Evolutionary conservation across 495 filamentous ascomycete species (phyloP).

Genomic region (Cercophora newfieldiana): DNA sequence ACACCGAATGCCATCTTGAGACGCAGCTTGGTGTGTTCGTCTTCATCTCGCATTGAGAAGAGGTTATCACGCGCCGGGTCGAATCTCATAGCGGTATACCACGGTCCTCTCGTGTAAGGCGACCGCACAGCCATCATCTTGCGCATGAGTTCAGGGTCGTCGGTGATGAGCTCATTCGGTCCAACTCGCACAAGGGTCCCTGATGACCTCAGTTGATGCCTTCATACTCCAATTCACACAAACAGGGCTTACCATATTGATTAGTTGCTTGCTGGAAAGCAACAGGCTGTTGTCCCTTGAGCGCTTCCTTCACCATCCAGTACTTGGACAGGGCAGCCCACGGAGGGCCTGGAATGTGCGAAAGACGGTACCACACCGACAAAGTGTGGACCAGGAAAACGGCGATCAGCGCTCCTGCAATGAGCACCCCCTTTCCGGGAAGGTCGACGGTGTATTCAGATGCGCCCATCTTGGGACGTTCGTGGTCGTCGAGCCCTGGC

Average conservation of each 20-base stretch:
- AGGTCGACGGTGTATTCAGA: neutral
- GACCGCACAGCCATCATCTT: conserved; percentile 10
- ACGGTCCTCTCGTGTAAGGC: conserved; percentile 5
- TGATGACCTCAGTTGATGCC: conserved; percentile 25
- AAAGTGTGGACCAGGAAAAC: neutral
- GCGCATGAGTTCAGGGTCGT: conserved; percentile 44
- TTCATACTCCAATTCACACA: conserved; percentile 31
- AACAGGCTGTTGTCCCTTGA: conserved; percentile 20
- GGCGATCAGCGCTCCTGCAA: neutral
- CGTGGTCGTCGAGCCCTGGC: too few relatives aligned
- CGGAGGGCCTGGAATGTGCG: conserved; percentile 29
- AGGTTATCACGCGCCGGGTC: conserved; percentile 45
- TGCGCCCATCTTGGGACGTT: neutral
- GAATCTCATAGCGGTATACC: conserved; percentile 45
- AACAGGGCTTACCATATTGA: conserved; percentile 33
- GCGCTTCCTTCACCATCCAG: conserved; percentile 25
- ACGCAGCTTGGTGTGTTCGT: conserved; percentile 32
- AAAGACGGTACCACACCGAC: conserved; percentile 26
- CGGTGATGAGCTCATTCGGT: conserved; percentile 31
- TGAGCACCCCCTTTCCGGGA: neutral
- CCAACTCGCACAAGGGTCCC: conserved; percentile 26
- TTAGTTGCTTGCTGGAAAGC: conserved; percentile 18
- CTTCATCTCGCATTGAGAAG: conserved; percentile 29
- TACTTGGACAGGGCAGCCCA: conserved; percentile 25
- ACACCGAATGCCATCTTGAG: conserved; percentile 27